A percentile compares a stretch with the other conserved stretches of the same genome.
Evolutionary conservation across 352 stramenopile species (phyloP).

Genomic region (Thalassiosira ordinaria): DNA sequence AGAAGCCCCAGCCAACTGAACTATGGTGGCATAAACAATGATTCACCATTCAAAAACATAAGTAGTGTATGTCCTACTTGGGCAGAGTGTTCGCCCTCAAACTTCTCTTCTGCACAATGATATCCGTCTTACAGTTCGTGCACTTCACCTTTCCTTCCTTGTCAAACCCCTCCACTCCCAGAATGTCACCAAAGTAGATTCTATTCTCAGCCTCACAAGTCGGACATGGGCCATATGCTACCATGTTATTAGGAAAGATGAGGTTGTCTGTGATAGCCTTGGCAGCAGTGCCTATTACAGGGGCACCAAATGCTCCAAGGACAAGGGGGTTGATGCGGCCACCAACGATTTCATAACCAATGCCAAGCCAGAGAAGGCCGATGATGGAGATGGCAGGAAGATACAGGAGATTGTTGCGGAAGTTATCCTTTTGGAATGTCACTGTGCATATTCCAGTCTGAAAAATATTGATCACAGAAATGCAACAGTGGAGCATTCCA

Average conservation of each 20-base stretch:
- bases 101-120: conserved; percentile 74
- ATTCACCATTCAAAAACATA: too few species aligned
- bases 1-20: too few species aligned
- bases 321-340: conserved; percentile 84
- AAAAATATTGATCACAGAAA: too few species aligned
- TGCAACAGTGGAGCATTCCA: too few species aligned
- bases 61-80: too few species aligned
- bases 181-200: conserved; percentile 88
- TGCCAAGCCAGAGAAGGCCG: conserved; percentile 70
- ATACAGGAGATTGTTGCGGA: conserved; percentile 80
- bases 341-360: conserved; percentile 71
- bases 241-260: conserved; percentile 74
- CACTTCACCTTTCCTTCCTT: conserved; percentile 75
- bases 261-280: conserved; percentile 71
- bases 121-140: conserved; percentile 78
- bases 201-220: conserved; percentile 82
- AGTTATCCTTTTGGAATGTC: conserved; percentile 80
- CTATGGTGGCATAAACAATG: too few species aligned
- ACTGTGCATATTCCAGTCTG: conserved; percentile 87
- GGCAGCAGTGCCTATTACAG: conserved; percentile 63
- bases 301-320: conserved; percentile 67
- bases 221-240: conserved; percentile 85
- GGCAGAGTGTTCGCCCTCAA: conserved; percentile 75
- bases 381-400: conserved; percentile 65
- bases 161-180: conserved; percentile 84